Conservation (phyloP, 1,139 yeast species). For the Maudiozyma humilis region DNA sequence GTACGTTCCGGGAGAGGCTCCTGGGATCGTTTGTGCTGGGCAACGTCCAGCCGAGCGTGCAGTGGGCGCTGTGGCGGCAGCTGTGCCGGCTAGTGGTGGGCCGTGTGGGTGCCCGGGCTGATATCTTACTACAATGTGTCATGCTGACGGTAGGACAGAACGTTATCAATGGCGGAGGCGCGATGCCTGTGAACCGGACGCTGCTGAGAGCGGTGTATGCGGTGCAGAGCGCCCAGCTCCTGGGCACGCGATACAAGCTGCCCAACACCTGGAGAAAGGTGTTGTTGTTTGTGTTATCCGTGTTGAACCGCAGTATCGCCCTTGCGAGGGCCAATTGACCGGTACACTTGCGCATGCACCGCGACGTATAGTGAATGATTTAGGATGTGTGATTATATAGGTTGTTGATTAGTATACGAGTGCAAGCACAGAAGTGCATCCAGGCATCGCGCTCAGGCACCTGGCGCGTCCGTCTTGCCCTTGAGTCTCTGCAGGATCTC, state of each 20-base stretch:
- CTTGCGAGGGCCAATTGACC: no score
- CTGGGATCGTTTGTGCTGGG: constrained; percentile 18
- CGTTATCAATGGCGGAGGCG: constrained; percentile 15
- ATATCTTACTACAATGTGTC: constrained; percentile 14
- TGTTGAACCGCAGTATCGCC: background rate
- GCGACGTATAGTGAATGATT: background rate
- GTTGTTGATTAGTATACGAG: background rate
- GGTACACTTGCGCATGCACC: no score
- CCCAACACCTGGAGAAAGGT: constrained; percentile 7
- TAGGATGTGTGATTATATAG: background rate
- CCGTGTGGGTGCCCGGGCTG: background rate
- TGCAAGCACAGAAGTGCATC: no score
- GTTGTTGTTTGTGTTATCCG: constrained; percentile 13
- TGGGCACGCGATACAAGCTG: constrained; percentile 3
- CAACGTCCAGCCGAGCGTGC: constrained; percentile 20
- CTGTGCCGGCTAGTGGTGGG: background rate
- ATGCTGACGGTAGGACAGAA: constrained; percentile 19
- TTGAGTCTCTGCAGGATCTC: constrained; percentile 55
- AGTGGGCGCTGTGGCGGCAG: constrained; percentile 27
- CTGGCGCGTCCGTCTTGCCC: constrained; percentile 68
- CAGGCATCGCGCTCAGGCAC: constrained; percentile 53
- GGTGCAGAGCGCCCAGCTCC: constrained; percentile 6
- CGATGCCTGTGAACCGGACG: constrained; percentile 19
- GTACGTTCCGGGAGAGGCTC: constrained; percentile 15
- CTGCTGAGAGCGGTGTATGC: constrained; percentile 16